Evolutionary conservation across 805 yeast genomes (phyloP), one percentile per base, ranked within the genome.

Genomic region (Metschnikowia borealis): DNA sequence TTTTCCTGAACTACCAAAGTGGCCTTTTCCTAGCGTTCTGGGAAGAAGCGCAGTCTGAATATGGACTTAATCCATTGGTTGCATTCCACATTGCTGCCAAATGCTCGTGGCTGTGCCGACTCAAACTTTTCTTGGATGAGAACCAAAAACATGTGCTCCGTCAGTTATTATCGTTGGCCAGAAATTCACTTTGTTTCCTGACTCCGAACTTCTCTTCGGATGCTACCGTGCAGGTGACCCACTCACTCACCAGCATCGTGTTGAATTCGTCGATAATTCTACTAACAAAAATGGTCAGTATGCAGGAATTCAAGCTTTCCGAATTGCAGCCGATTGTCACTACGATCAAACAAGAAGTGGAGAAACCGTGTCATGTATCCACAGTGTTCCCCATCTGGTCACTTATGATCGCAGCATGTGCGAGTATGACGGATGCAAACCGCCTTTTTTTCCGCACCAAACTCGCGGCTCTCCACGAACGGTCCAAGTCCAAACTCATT

Each of bases 51-150:
- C 37, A 35, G 8, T 50, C 50, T 15, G 50, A 42, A 10, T 44
- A 46, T 31, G 49, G 52, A 20, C 38, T 38, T 17, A 42, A 53
- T 32, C 51, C 59, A 6, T 44, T 54, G 46, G 46, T 54, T 5
- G 55, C 57, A 3, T 56, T 56, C 23, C 57, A 50, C 38, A 50
- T 56, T 21, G 59, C 59, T 14, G 56, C 59, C 21, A 56, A 56
- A 35, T 46, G 54, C 39, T 52, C 59, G 3, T 56, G 59, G 59
- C 57, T 56, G 59, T 54, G 57, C 36, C 50, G 59, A 2, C 52
- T 56, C 13, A 47, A 44, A 2, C 50, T 47, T 29, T 55, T 54
- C 10, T 45, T 52, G 6, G 38, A 38, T 11, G 37, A 40, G 3
- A 26, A 34, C 4, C 52, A 48, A 11, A 43, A 32, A 2, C 14